These are phyloP conservation scores for Alternaria ventricosa DNA, from an alignment of 2,329 filamentous ascomycete species.

Conservation along the genomic window DNA sequence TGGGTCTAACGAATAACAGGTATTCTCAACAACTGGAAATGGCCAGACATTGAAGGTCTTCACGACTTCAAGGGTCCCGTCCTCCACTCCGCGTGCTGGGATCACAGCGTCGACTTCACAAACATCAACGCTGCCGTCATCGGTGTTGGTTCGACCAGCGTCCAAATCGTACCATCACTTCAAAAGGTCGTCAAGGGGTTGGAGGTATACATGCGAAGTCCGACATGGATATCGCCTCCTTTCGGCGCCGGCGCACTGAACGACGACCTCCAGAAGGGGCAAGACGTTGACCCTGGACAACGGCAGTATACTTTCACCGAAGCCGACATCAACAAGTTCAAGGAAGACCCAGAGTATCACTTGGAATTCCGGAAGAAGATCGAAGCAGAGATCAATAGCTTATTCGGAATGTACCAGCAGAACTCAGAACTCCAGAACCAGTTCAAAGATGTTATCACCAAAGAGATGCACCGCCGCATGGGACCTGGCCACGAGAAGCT, in stretches of 20 bases:
- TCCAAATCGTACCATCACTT: conserved; percentile 48
- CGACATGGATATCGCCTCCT: conserved; percentile 51
- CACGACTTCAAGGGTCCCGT: conserved; percentile 53
- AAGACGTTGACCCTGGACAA: conserved; percentile 50
- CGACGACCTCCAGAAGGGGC: conserved; percentile 41
- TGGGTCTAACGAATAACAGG: conserved; percentile 50
- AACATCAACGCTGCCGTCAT: conserved; percentile 42
- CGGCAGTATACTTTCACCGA: conserved; percentile 55
- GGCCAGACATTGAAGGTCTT: conserved; percentile 53
- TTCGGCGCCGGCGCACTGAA: conserved; percentile 46
- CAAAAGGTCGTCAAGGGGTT: conserved; percentile 47
- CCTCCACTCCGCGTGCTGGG: conserved; percentile 54
- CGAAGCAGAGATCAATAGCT: conserved; percentile 58
- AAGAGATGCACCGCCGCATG: conserved; percentile 52
- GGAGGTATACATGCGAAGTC: conserved; percentile 47
- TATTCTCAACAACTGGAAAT: conserved; percentile 54
- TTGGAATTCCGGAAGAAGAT: conserved; percentile 59
- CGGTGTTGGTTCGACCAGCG: conserved; percentile 42
- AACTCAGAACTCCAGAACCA: conserved; percentile 53
- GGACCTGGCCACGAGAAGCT: conserved; percentile 51
- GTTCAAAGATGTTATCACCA: conserved; percentile 50
- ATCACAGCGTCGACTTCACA: conserved; percentile 48
- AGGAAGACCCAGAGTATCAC: conserved; percentile 61
- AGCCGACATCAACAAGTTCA: conserved; percentile 64
- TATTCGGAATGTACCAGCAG: conserved; percentile 61